These are phyloP conservation scores for Dactylorhiza incarnata DNA, from an alignment of 106 monocot genomes.

Conservation along the genomic window DNA sequence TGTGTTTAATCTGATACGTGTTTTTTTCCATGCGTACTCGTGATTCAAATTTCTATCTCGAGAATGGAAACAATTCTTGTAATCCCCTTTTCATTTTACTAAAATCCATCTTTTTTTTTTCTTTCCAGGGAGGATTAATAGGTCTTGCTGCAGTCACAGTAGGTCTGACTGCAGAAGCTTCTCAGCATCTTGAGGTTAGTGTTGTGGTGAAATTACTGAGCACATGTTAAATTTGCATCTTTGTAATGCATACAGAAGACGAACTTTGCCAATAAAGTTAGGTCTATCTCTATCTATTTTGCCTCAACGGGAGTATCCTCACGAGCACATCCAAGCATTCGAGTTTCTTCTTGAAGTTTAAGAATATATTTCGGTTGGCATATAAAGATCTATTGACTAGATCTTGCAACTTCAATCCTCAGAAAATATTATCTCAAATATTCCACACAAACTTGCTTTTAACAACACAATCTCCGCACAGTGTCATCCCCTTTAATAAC, in stretches of 20 bases:
- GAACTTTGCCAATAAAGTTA: background rate
- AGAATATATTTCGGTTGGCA: too few relatives aligned
- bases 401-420: too few relatives aligned
- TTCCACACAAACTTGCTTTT: too few relatives aligned
- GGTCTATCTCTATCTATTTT: background rate
- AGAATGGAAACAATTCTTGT: background rate
- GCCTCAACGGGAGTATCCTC: too few relatives aligned
- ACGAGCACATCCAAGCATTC: too few relatives aligned
- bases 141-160: slow-evolving; percentile 95
- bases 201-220: background rate
- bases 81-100: background rate
- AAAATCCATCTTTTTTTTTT: slow-evolving; percentile 5
- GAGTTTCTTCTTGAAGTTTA: too few relatives aligned
- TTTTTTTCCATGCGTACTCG: background rate
- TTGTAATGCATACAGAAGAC: background rate
- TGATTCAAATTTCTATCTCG: background rate
- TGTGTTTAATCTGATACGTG: slow-evolving; percentile 10
- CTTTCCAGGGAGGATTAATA: slow-evolving; percentile 79
- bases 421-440: too few relatives aligned
- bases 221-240: background rate
- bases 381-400: too few relatives aligned
- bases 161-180: slow-evolving; percentile 78
- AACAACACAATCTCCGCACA: too few relatives aligned
- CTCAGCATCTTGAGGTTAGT: slow-evolving; percentile 88
- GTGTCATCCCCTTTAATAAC: too few relatives aligned